A percentile compares a stretch with the other conserved stretches of the same genome.
Conservation (phyloP, 2,329 filamentous ascomycete species). For the Dryadomyces sulphureus region DNA sequence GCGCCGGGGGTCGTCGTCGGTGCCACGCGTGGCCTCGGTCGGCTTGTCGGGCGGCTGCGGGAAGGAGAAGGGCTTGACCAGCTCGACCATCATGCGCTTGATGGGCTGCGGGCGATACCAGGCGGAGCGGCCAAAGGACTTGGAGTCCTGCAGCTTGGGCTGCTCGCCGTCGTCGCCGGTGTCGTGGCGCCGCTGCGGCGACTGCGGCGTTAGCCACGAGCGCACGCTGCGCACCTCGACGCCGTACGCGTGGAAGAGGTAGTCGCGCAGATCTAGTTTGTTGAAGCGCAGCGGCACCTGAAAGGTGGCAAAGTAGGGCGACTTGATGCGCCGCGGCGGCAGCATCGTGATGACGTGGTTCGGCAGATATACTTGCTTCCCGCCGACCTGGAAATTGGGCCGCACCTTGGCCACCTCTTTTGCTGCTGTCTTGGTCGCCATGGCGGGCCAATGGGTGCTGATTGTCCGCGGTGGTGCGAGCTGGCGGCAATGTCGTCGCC, state of each 20-base stretch:
- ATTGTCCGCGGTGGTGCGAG: neutral
- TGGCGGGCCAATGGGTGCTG: constrained; percentile 6
- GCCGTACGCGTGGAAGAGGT: constrained; percentile 75
- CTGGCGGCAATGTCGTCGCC: neutral
- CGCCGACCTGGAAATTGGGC: constrained; percentile 31
- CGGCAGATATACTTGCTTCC: constrained; percentile 48
- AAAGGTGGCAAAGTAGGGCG: constrained; percentile 77
- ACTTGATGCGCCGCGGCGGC: constrained; percentile 51
- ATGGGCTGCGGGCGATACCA: constrained; percentile 56
- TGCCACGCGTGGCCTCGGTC: constrained; percentile 3
- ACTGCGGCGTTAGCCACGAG: constrained; percentile 62
- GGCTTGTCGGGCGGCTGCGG: constrained; percentile 53
- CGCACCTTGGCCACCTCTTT: constrained; percentile 18
- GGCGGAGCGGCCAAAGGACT: constrained; percentile 22
- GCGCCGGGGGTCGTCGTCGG: constrained; percentile 15
- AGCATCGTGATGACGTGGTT: constrained; percentile 69
- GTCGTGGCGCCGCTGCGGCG: constrained; percentile 37
- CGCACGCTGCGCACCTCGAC: constrained; percentile 61
- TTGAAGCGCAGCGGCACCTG: constrained; percentile 81
- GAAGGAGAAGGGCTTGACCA: constrained; percentile 79
- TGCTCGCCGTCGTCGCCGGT: constrained; percentile 15
- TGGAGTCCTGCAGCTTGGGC: neutral
- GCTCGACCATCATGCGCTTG: constrained; percentile 93
- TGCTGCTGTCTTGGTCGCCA: constrained; percentile 19
- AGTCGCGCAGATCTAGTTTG: constrained; percentile 93